Evolutionary conservation across 305 asterid species (phyloP), one percentile per base, ranked within the genome.

Genomic region (Fraxinus nigra): DNA sequence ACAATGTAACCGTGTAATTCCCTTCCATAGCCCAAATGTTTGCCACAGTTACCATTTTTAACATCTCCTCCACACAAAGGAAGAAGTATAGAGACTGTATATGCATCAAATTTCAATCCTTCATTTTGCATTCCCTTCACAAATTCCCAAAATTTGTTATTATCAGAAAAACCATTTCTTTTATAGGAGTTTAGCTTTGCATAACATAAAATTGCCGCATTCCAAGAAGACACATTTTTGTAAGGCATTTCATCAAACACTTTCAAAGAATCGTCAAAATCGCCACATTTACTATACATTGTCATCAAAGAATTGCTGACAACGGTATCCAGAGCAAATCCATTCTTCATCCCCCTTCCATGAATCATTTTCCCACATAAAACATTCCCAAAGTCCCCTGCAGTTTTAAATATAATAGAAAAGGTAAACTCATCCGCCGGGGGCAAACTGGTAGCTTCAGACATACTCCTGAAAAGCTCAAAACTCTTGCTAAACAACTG

Each of bases 241-340:
- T 78, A 35, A 26, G 91, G 90, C 93, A 91, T 91, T 90, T 89
- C 92, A 30, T 93, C 93, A 75, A 93, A 93, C 92, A 89, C 87
- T 35, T 88, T 93, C 79, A 86, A 28, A 1, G 90, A 77, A 82
- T 88, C 89, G 43, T 32, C 75, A 72, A 88, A 82, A 72, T 18
- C 78, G 78, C 88, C 95, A 77, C 85, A 85, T 82, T 84, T 91
- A 33, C 79, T 28, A 73, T 92, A 92, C 95, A 90, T 80, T 1
- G 90, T 82, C 87, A 93, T 88, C 80, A 93, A 81, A 43, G 95
- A 90, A 77, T 91, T 93, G 30, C 89, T 91, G 75, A 89, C 97
- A 74, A 93, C 90, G 59, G 82, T 83, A 84, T 93, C 95, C 24
- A 85, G 84, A 40, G 82, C 79, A 28, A 86, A 76, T n/a, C 94